Base-by-base conservation (phyloP, 768 basidiomycete species). In the Austroboletus festivus region DNA sequence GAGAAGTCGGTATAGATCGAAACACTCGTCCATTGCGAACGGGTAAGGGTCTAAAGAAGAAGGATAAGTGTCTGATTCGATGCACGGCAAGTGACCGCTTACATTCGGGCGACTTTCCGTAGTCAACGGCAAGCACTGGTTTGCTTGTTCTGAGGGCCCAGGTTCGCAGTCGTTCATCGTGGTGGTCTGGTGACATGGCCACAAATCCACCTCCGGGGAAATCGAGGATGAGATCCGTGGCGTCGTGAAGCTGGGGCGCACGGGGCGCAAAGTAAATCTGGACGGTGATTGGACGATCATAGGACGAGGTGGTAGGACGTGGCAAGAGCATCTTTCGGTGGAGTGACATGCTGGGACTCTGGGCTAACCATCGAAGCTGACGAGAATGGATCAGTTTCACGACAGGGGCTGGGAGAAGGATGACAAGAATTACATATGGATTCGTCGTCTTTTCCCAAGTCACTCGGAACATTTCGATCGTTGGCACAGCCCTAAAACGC, bases 401-500 rank as follows among this genome's bases (percentile, higher is more conserved):
- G 35, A 40, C 31, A 46, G 50, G 52, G 42, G 43, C 6, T 50
- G 46, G 42, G 52, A 42, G 52, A 56, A 20, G 16, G 19, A 63
- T 81, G 53, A 28, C 35, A n/a, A 49, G 44, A 11, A 45, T 55
- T 59, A 91, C 92, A 71, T 91, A 89, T 51, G 94, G 96, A 69
- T 98, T 95, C 2, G 79, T 77, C 0, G 92, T 91, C 75, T 99
- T 99, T 69, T 95, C 94, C 96, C 96, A 99, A 20, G 93, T 97
- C 16, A 80, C 76, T 3, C 96, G 83, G 20, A 99, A 78, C 88
- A 97, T 93, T 71, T 99, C 95, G 20, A 97, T 85, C 0, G 95
- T 96, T 41, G 93, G 93, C 0, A 94, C 82, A 20, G 95, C 93
- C 59, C 96, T 78, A 64, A 89, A 97, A 49, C 84, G 81, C 49